These are phyloP conservation scores for Juglanconis oblonga DNA, from an alignment of 2,329 filamentous ascomycete genomes.

Conservation along the genomic window DNA sequence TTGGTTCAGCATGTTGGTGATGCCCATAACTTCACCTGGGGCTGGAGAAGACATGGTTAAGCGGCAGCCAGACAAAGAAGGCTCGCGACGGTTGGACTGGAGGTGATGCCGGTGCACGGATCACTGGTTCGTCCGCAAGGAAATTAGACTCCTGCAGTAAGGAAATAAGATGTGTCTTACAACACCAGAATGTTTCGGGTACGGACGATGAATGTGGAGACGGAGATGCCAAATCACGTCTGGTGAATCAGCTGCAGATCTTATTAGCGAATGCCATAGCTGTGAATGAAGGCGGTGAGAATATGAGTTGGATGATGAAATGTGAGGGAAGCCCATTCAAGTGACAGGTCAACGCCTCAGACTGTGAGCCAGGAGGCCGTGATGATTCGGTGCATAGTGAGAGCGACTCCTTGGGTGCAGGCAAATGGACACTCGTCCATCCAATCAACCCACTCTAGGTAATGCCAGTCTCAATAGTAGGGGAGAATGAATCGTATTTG, in stretches of 20 bases:
- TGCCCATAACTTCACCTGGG: conserved; percentile 49
- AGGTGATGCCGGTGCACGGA: conserved; percentile 14
- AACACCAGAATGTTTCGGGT: conserved; percentile 19
- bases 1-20: conserved; percentile 51
- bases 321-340: neutral
- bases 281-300: conserved; percentile 4
- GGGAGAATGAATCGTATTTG: neutral
- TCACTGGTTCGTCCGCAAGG: conserved; percentile 18
- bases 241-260: conserved; percentile 3
- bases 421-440: neutral
- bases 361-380: neutral
- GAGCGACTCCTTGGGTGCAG: no score
- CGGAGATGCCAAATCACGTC: conserved; percentile 8
- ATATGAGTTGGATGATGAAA: neutral
- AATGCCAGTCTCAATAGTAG: neutral
- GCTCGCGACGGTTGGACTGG: conserved; percentile 10
- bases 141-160: conserved; percentile 18
- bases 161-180: conserved; percentile 22
- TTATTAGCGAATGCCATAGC: conserved; percentile 7
- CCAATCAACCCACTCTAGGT: neutral
- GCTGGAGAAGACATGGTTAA: conserved; percentile 41
- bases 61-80: conserved; percentile 17
- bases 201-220: conserved; percentile 10
- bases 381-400: neutral
- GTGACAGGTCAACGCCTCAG: conserved; percentile 9